Evolutionary conservation across 768 basidiomycete species (phyloP).

Genomic region (Termitomyces sp.): DNA sequence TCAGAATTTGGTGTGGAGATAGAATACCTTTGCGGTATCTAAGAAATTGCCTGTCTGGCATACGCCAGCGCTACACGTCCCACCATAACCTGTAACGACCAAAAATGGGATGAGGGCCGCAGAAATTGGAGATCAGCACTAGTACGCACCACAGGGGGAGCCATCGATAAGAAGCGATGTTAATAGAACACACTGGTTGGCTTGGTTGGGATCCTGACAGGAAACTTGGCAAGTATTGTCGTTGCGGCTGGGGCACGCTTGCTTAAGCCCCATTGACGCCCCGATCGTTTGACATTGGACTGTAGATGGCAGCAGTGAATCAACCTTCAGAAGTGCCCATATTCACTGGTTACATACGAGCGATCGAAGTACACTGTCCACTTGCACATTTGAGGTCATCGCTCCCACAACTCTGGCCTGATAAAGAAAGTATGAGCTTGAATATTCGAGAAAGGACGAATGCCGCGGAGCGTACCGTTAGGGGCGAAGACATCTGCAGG

Average conservation of each 20-base stretch:
- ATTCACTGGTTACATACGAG: slow-evolving; percentile 42
- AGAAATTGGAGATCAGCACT: slow-evolving; percentile 11
- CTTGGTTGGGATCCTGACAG: slow-evolving; percentile 66
- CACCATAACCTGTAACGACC: slow-evolving; percentile 59
- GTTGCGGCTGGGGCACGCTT: slow-evolving; percentile 56
- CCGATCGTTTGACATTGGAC: slow-evolving; percentile 56
- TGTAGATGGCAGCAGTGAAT: slow-evolving; percentile 23
- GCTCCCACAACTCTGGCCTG: slow-evolving; percentile 65
- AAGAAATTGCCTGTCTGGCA: slow-evolving; percentile 62
- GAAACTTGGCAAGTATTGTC: slow-evolving; percentile 75
- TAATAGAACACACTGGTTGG: slow-evolving; percentile 66
- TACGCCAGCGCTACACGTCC: slow-evolving; percentile 58
- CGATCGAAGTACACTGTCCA: slow-evolving; percentile 74
- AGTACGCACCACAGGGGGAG: slow-evolving; percentile 70
- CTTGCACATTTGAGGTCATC: slow-evolving; percentile 69
- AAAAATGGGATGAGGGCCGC: slow-evolving; percentile 12
- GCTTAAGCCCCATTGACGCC: slow-evolving; percentile 8
- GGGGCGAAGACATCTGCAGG: slow-evolving; percentile 59
- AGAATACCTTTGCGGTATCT: slow-evolving; percentile 57
- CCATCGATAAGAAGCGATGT: slow-evolving; percentile 76
- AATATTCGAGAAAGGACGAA: neutral
- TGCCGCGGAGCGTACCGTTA: slow-evolving; percentile 51
- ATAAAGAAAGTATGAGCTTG: slow-evolving; percentile 13
- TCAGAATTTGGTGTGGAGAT: slow-evolving; percentile 6
- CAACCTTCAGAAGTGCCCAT: neutral